A percentile compares a stretch with the other conserved stretches of the same genome.
phyloP scores from a whole-genome alignment of 306 rosid genomes.

The Abrus pulchellus region DNA sequence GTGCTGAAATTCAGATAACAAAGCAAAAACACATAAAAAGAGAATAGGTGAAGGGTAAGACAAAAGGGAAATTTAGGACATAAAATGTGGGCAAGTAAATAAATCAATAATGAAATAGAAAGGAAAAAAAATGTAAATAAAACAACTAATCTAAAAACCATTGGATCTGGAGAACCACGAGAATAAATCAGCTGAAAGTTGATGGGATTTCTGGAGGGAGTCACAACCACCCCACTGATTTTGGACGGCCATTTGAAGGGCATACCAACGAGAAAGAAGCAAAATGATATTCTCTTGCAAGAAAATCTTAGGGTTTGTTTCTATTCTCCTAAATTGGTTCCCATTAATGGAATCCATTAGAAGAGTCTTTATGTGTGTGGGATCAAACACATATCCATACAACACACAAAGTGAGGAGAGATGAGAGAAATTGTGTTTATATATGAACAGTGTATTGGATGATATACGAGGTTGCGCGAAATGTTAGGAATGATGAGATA shows the following conservation, averaged over 20 bases:
- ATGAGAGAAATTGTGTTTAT: constrained; percentile 3
- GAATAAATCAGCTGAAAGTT: constrained; percentile 64
- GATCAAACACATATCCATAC: constrained; percentile 19
- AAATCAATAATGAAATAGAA: not conserved
- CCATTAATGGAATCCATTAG: constrained; percentile 45
- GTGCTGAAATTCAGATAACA: constrained; percentile 51
- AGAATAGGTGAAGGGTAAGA: not conserved
- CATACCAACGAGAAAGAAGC: constrained; percentile 76
- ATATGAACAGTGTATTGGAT: not conserved
- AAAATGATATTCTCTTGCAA: constrained; percentile 48
- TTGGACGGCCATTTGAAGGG: constrained; percentile 78
- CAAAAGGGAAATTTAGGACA: no score
- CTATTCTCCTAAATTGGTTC: not conserved
- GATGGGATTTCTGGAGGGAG: constrained; percentile 68
- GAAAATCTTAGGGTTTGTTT: constrained; percentile 34
- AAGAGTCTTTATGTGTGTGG: constrained; percentile 24
- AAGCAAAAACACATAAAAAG: not conserved
- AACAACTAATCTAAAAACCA: constrained; percentile 35
- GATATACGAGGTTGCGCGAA: constrained; percentile 11
- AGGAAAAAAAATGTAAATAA: not conserved
- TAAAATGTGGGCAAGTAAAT: not conserved
- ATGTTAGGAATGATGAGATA: not conserved
- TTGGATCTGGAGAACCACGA: constrained; percentile 67
- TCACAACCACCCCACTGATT: constrained; percentile 82
- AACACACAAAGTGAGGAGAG: constrained; percentile 41